A percentile compares a stretch with the other conserved stretches of the same genome.
These are phyloP conservation scores for Jacaranda copaia DNA, from an alignment of 257 asterid genomes.

Conservation along the genomic window DNA sequence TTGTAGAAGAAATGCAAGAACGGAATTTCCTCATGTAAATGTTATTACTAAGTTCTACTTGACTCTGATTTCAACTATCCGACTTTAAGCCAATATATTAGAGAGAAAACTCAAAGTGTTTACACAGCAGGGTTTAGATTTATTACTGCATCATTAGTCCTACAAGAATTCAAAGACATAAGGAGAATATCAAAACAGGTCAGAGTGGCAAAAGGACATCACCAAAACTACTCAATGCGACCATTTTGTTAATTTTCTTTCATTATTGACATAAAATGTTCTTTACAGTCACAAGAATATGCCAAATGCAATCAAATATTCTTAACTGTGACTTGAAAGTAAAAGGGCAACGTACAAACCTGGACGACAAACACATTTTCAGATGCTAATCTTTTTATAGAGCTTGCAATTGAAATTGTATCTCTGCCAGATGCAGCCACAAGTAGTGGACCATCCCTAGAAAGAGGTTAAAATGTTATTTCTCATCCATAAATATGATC, in stretches of 20 bases:
- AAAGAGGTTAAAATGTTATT: slow-evolving; percentile 34
- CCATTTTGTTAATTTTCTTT: slow-evolving; percentile 4
- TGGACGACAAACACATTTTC: slow-evolving; percentile 92
- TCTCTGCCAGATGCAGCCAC: slow-evolving; percentile 99
- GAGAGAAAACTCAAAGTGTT: neutral
- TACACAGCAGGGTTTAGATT: neutral
- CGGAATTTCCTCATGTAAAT: neutral
- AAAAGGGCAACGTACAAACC: slow-evolving; percentile 56
- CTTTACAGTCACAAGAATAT: slow-evolving; percentile 1
- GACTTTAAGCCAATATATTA: neutral
- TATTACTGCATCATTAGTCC: slow-evolving; percentile 25
- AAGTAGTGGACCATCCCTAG: slow-evolving; percentile 97
- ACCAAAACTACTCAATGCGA: slow-evolving; percentile 28
- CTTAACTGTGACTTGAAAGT: neutral
- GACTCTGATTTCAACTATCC: neutral
- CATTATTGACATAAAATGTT: neutral
- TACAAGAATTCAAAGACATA: slow-evolving; percentile 1
- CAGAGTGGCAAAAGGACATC: slow-evolving; percentile 7
- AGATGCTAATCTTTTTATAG: slow-evolving; percentile 88
- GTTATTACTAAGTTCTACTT: neutral
- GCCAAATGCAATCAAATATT: slow-evolving; percentile 18
- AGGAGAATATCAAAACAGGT: slow-evolving; percentile 10
- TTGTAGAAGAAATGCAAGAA: neutral
- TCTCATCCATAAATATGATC: slow-evolving; percentile 27
- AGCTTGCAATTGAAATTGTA: slow-evolving; percentile 90